phyloP scores from a whole-genome alignment of 2,329 filamentous ascomycete genomes.

The Trichoderma brevicompactum region DNA sequence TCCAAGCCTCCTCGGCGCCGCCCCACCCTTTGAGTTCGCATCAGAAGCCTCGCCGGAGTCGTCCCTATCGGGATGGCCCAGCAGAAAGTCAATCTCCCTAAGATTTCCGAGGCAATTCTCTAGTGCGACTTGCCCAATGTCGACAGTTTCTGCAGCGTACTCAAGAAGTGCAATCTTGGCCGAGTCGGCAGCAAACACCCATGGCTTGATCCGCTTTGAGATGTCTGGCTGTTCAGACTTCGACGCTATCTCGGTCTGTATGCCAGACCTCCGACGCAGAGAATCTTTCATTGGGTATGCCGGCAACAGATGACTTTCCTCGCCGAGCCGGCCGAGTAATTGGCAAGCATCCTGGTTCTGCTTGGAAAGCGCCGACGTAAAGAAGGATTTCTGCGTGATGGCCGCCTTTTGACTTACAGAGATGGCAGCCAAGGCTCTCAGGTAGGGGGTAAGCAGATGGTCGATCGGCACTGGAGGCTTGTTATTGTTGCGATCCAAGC shows the following conservation, averaged over 20 bases:
- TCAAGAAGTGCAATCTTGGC: constrained; percentile 64
- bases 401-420: constrained; percentile 61
- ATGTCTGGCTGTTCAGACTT: constrained; percentile 47
- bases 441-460: constrained; percentile 60
- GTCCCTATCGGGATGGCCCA: constrained; percentile 46
- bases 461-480: constrained; percentile 35
- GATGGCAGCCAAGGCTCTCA: constrained; percentile 57
- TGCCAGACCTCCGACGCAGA: constrained; percentile 44
- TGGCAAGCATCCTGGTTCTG: constrained; percentile 57
- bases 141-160: constrained; percentile 62
- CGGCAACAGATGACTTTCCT: constrained; percentile 66
- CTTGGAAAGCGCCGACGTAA: constrained; percentile 54
- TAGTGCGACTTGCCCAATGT: constrained; percentile 60
- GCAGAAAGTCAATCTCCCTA: constrained; percentile 53
- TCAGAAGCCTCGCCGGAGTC: constrained; percentile 36
- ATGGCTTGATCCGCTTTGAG: constrained; percentile 55
- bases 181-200: constrained; percentile 64
- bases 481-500: constrained; percentile 29
- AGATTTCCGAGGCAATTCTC: constrained; percentile 57
- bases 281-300: constrained; percentile 51
- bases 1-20: constrained; percentile 10
- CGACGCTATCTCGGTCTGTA: constrained; percentile 50
- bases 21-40: constrained; percentile 15
- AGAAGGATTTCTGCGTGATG: constrained; percentile 62
- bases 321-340: constrained; percentile 57